A percentile compares a stretch with the other conserved stretches of the same genome.
Conservation (phyloP, 441 rosid species). For the Pelargonium myrrhifolium region DNA sequence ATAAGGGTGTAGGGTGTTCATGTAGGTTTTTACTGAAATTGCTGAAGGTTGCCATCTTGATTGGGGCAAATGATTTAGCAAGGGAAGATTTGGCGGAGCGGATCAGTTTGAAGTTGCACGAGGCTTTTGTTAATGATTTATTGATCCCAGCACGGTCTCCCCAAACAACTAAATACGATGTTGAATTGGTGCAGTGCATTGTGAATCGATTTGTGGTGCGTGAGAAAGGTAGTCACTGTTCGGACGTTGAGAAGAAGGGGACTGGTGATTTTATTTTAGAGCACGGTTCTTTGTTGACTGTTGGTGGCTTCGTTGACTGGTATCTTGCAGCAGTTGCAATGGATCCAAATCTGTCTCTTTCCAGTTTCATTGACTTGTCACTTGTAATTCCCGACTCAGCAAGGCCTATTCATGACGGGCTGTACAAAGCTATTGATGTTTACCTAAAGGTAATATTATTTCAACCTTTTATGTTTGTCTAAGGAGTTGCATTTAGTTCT, state of each 20-base stretch:
- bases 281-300: constrained; percentile 43
- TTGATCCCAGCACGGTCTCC: constrained; percentile 47
- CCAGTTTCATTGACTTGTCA: constrained; percentile 52
- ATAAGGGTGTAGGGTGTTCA: constrained; percentile 47
- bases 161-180: constrained; percentile 47
- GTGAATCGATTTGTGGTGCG: constrained; percentile 39
- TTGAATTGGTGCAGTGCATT: constrained; percentile 56
- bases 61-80: constrained; percentile 44
- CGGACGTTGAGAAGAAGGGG: constrained; percentile 28
- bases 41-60: constrained; percentile 56
- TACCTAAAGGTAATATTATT: constrained; percentile 58
- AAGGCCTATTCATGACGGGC: constrained; percentile 69
- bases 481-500: neutral
- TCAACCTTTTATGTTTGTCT: neutral
- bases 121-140: constrained; percentile 68
- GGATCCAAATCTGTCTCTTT: constrained; percentile 39
- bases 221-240: constrained; percentile 32
- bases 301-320: constrained; percentile 66
- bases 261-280: constrained; percentile 39
- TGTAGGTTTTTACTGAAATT: constrained; percentile 81
- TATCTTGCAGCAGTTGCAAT: constrained; percentile 54
- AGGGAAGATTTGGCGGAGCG: constrained; percentile 52
- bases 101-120: constrained; percentile 58
- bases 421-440: constrained; percentile 78
- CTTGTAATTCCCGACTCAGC: constrained; percentile 57